phyloP scores from a whole-genome alignment of 202 grass and related monocot genomes.

The Setaria italica region DNA sequence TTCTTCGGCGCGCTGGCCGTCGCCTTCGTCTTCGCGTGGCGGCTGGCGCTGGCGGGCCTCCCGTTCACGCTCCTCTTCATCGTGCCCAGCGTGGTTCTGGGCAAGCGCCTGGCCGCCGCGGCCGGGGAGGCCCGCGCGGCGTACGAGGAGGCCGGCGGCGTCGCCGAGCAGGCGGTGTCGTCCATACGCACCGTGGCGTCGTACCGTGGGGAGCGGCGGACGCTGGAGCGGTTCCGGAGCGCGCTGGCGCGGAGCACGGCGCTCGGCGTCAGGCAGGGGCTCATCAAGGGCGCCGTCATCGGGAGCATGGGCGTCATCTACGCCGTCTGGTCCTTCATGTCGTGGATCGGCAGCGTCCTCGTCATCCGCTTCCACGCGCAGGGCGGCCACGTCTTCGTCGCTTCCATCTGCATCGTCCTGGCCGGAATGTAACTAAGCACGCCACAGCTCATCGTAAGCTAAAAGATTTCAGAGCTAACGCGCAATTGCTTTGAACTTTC shows the following conservation, averaged over 20 bases:
- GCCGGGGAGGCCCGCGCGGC: slow-evolving; percentile 38
- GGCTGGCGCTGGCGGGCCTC: slow-evolving; percentile 62
- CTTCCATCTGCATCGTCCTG: slow-evolving; percentile 59
- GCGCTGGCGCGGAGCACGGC: slow-evolving; percentile 50
- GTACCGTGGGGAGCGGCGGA: slow-evolving; percentile 52
- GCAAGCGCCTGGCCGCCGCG: slow-evolving; percentile 47
- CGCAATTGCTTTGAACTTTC: not conserved
- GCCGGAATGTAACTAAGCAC: slow-evolving; percentile 50
- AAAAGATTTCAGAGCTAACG: not conserved
- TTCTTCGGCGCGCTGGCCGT: slow-evolving; percentile 52
- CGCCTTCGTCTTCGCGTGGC: slow-evolving; percentile 68
- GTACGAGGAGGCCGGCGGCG: slow-evolving; percentile 51
- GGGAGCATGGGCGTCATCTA: slow-evolving; percentile 68
- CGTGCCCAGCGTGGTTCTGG: slow-evolving; percentile 48
- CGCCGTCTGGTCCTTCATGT: slow-evolving; percentile 66
- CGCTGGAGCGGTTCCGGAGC: slow-evolving; percentile 48
- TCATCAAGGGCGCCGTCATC: slow-evolving; percentile 60
- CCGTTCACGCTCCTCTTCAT: slow-evolving; percentile 60
- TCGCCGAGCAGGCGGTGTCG: slow-evolving; percentile 70
- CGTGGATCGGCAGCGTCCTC: slow-evolving; percentile 57
- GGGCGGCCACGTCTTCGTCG: slow-evolving; percentile 71
- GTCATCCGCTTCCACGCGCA: slow-evolving; percentile 54
- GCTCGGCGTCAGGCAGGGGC: slow-evolving; percentile 59
- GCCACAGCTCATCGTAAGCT: too few species aligned
- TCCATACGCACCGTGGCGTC: slow-evolving; percentile 60